These are phyloP conservation scores for Komagataella mondaviorum DNA, from an alignment of 805 yeast genomes.

Conservation along the genomic window DNA sequence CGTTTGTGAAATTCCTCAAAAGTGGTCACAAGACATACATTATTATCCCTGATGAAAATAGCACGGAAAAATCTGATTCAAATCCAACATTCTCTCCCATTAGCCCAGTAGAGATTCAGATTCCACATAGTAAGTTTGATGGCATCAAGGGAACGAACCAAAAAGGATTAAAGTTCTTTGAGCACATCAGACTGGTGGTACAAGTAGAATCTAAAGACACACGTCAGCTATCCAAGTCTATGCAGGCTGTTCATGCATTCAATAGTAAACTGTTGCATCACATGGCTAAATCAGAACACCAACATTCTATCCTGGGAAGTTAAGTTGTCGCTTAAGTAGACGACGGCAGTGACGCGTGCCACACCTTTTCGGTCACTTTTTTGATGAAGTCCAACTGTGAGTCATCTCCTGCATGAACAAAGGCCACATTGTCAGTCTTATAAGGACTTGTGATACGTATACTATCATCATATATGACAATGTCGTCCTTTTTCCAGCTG, in stretches of 20 bases:
- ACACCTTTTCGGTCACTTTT: conserved; percentile 35
- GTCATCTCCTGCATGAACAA: conserved; percentile 10
- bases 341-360: conserved; percentile 19
- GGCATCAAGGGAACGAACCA: conserved; percentile 51
- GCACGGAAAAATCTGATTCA: neutral
- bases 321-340: neutral
- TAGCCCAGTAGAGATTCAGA: neutral
- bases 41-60: neutral
- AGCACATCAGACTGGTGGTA: conserved; percentile 20
- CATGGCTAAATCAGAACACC: neutral
- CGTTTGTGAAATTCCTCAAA: neutral
- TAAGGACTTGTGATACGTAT: conserved; percentile 25
- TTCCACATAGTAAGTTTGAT: conserved; percentile 28
- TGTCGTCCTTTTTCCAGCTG: conserved; percentile 19
- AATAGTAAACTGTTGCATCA: neutral
- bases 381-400: conserved; percentile 21
- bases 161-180: conserved; percentile 41
- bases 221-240: neutral
- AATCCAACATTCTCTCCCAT: neutral
- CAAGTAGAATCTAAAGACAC: conserved; percentile 9
- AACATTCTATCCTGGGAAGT: neutral
- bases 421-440: conserved; percentile 16
- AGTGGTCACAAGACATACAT: neutral
- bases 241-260: neutral
- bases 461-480: conserved; percentile 22